Evolutionary conservation across 2,329 filamentous ascomycete genomes (phyloP), one percentile per base, ranked within the genome.

Genomic region (Phialemoniopsis sp.): DNA sequence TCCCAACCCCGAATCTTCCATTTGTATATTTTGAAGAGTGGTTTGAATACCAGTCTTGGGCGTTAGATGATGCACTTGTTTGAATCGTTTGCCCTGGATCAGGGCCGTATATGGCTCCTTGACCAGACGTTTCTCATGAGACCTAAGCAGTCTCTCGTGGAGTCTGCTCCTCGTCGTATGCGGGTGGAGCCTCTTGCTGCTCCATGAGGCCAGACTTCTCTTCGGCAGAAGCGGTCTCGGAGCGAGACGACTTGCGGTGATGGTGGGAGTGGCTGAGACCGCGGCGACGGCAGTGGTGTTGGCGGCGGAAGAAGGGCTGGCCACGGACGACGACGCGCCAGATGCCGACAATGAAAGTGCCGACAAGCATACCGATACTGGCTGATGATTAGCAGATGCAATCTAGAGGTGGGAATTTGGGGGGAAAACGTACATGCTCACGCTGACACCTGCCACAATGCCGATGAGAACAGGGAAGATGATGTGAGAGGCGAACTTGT

Each of bases 381-480:
- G 39, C 31, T 18, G 33, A 14, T 13, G 17, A 48, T 67, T 50
- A 66, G 63, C 34, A 32, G 21, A 35, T 9, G 33, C 7, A 21
- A 13, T 9, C 2, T 28, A 18, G 26, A 26, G 13, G 13, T 29
- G 16, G 29, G 34, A 15, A 21, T 13, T 18, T 26, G 18, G 5
- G 21, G 16, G 13, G 18, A 29, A 34, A 46, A 68, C 72, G 56
- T 67, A 76, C 72, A 86, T 58, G 59, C 82, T 84, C 46, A 83
- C 79, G 21, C 72, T 70, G 39, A 87, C 73, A 53, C 85, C 85
- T 33, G 82, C 80, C 17, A 79, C 71, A 46, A 88, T 72, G 42
- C 85, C 85, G 46, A 87, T 72, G 38, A 85, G 63, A 38, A 87
- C 69, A 2, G 85, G 85, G 30, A 88, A 67, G 35, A 88, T 58